phyloP scores from a whole-genome alignment of 371 early-diverging fungal species.

The Rhizopus microsporus region DNA sequence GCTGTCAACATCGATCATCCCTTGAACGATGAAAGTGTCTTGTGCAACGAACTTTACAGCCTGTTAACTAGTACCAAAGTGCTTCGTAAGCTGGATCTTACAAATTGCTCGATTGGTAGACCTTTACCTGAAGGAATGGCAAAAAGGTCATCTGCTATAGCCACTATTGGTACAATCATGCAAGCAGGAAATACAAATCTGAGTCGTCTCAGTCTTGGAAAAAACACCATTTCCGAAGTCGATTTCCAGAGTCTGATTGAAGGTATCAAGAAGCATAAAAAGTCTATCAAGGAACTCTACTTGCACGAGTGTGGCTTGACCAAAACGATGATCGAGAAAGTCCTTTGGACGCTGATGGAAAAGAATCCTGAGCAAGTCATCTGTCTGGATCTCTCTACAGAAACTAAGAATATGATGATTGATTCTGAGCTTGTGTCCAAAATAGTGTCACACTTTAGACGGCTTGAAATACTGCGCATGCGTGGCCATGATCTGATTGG shows the following conservation, averaged over 20 bases:
- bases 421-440: slow-evolving; percentile 21
- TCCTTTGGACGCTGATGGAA: slow-evolving; percentile 21
- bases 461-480: slow-evolving; percentile 23
- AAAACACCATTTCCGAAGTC: slow-evolving; percentile 27
- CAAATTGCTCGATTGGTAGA: slow-evolving; percentile 34
- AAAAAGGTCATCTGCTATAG: slow-evolving; percentile 14
- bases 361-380: slow-evolving; percentile 19
- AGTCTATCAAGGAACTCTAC: slow-evolving; percentile 31
- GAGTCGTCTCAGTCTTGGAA: slow-evolving; percentile 29
- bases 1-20: slow-evolving; percentile 3
- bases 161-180: slow-evolving; percentile 27
- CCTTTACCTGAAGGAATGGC: not conserved
- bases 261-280: slow-evolving; percentile 29
- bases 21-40: slow-evolving; percentile 16
- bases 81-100: slow-evolving; percentile 35
- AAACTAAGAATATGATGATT: slow-evolving; percentile 12
- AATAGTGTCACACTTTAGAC: slow-evolving; percentile 25
- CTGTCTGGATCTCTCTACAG: slow-evolving; percentile 25
- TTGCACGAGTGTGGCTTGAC: slow-evolving; percentile 32
- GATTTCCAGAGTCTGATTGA: slow-evolving; percentile 30
- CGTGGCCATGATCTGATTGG: slow-evolving; percentile 16
- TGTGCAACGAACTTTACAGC: slow-evolving; percentile 34
- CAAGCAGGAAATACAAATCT: slow-evolving; percentile 21
- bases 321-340: slow-evolving; percentile 28
- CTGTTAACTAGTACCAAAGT: slow-evolving; percentile 20